Base-by-base conservation (phyloP, 1,284 basidiomycete species). In the Apiotrichum brassicae region DNA sequence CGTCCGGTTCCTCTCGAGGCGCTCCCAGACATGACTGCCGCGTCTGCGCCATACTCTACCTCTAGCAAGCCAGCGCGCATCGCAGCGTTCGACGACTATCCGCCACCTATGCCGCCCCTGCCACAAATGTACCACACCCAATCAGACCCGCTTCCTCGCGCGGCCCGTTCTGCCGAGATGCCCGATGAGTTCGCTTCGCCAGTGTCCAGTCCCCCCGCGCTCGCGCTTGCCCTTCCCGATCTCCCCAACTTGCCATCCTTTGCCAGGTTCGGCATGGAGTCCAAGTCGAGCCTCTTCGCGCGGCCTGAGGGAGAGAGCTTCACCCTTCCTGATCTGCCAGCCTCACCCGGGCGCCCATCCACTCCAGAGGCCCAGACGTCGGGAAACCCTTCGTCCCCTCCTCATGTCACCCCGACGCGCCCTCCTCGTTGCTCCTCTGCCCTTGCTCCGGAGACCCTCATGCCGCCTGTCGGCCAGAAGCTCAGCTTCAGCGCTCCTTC, bases 401-500 rank as follows among this genome's bases (percentile, higher is more conserved):
- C 28, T n/a, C 39, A 28, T 11, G 4, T n/a, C n/a, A 16, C 42
- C 4, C 42, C 42, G 16, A 33, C 42, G 18, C 32, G n/a, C 16
- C 41, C 18, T 13, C 7, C 26, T 2, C 41, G 41, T 16, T 44
- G 20, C 22, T 22, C 33, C 1, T 44, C 43, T 4, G 43, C 43
- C 19, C 20, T 23, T 20, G 22, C 22, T 4, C 32, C 43, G 13
- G 43, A 44, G 23, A 20, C 8, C 12, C 43, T 44, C 33, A 6
- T 22, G 4, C 19, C 22, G 16, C 43, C 43, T 8, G 14, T 24
- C 5, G 43, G 33, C 33, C 45, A 46, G 28, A 33, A 39, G 37
- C 45, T 39, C 13, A 39, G 37, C 22, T 19, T 30, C 37, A 39
- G 36, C 19, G 45, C 45, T 6, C 45, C 45, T 6, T 18, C 37